These are phyloP conservation scores for Microascus cirrosus DNA, from an alignment of 2,329 filamentous ascomycete genomes.

Conservation along the genomic window DNA sequence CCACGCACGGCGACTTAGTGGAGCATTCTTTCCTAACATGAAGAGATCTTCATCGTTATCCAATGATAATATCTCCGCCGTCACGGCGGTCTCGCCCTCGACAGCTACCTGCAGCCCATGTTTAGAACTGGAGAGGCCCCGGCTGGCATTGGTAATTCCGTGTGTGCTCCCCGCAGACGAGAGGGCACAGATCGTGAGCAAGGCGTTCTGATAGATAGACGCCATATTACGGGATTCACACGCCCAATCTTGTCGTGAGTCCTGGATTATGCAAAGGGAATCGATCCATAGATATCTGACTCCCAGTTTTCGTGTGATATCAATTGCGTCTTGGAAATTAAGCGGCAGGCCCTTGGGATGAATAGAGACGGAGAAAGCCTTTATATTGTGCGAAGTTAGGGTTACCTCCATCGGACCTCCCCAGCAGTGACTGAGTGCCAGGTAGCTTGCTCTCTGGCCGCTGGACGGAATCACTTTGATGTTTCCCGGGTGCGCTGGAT, in stretches of 20 bases:
- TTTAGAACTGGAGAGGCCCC: too few species aligned
- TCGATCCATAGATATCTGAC: neutral
- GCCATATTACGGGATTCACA: neutral
- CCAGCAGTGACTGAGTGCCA: neutral
- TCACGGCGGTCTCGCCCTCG: too few species aligned
- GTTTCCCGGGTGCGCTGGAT: too few species aligned
- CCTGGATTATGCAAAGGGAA: neutral
- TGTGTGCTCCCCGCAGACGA: neutral
- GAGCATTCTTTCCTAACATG: too few species aligned
- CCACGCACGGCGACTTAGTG: too few species aligned
- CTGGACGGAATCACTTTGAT: neutral
- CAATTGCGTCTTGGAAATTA: neutral
- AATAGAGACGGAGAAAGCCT: neutral
- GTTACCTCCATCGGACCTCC: neutral
- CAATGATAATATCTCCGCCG: too few species aligned
- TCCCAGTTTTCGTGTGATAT: neutral
- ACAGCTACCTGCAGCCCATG: too few species aligned
- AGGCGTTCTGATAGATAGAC: neutral
- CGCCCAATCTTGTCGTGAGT: neutral
- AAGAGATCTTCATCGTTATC: too few species aligned
- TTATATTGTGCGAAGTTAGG: neutral
- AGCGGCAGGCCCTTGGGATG: neutral
- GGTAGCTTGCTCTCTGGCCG: neutral
- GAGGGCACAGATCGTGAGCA: neutral
- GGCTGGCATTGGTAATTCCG: too few species aligned